phyloP scores from a whole-genome alignment of 371 early-diverging fungal species.

The Conidiobolus incongruus region DNA sequence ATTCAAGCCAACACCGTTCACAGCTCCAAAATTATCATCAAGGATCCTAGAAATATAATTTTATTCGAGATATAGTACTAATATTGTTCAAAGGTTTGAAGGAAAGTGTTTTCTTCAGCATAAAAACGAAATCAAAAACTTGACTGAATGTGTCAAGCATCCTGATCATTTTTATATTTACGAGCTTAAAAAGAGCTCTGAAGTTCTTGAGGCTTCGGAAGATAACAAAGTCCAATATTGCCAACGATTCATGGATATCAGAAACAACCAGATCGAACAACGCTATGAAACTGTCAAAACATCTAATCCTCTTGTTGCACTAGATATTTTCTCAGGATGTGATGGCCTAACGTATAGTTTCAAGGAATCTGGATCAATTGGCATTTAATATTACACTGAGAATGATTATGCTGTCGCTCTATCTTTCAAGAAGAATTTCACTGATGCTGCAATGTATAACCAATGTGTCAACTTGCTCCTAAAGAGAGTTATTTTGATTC shows the following conservation, averaged over 20 bases:
- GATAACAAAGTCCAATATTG: conserved; percentile 5
- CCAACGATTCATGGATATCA: conserved; percentile 10
- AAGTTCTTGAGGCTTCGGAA: neutral
- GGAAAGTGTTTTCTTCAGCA: conserved; percentile 25
- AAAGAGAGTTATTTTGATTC: conserved; percentile 18
- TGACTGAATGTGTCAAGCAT: conserved; percentile 14
- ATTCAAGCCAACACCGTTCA: too few species aligned
- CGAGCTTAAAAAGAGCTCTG: conserved; percentile 1
- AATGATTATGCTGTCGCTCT: conserved; percentile 21
- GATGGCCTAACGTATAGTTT: conserved; percentile 34
- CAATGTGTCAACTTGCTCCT: conserved; percentile 28
- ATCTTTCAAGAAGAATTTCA: conserved; percentile 29
- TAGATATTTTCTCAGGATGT: conserved; percentile 39
- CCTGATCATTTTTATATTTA: conserved; percentile 16
- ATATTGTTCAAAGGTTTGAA: conserved; percentile 10
- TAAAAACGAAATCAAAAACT: conserved; percentile 9
- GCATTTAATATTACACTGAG: conserved; percentile 28
- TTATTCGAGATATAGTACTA: too few species aligned
- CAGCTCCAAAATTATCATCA: too few species aligned
- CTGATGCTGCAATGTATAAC: conserved; percentile 21
- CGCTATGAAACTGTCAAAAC: neutral
- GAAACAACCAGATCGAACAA: conserved; percentile 1
- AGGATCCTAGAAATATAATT: too few species aligned
- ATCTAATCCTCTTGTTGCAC: conserved; percentile 12
- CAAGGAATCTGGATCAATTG: conserved; percentile 18